phyloP scores from a whole-genome alignment of 2,329 filamentous ascomycete genomes.

The Penicillium sp. region DNA sequence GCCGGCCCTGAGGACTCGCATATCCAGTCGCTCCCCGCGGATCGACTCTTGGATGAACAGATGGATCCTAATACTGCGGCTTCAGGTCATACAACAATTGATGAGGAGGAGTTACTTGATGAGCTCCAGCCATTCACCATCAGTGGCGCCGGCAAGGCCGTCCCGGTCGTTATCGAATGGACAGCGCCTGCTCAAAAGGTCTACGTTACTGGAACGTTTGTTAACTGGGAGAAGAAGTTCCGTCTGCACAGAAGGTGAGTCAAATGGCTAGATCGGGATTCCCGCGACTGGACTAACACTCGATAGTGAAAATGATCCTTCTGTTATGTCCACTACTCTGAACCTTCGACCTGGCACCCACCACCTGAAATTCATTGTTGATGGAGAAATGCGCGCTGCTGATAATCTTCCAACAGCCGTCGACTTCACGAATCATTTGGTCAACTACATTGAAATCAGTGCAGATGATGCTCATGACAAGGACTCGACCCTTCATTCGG shows the following conservation, averaged over 20 bases:
- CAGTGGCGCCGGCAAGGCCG: conserved; percentile 71
- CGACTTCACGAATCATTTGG: conserved; percentile 94
- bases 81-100: conserved; percentile 53
- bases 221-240: conserved; percentile 95
- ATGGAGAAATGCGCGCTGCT: conserved; percentile 88
- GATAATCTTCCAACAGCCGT: conserved; percentile 88
- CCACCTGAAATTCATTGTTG: conserved; percentile 93
- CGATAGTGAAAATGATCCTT: conserved; percentile 46
- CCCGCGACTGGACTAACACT: conserved; percentile 9
- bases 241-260: conserved; percentile 74
- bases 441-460: conserved; percentile 96
- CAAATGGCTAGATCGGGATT: conserved; percentile 7
- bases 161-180: conserved; percentile 87
- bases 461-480: conserved; percentile 62
- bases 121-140: conserved; percentile 65
- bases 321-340: conserved; percentile 72
- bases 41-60: conserved; percentile 47
- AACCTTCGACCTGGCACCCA: conserved; percentile 90
- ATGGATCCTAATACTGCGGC: conserved; percentile 57
- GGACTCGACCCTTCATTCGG: conserved; percentile 36
- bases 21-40: conserved; percentile 47
- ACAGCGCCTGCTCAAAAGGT: conserved; percentile 77
- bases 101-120: conserved; percentile 75
- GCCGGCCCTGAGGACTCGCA: conserved; percentile 64
- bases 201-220: conserved; percentile 96